Percentiles rank a stretch among this genome's conserved stretches.
These are phyloP conservation scores for Endocarpon pusillum DNA, from an alignment of 495 filamentous ascomycete genomes.

Conservation along the genomic window DNA sequence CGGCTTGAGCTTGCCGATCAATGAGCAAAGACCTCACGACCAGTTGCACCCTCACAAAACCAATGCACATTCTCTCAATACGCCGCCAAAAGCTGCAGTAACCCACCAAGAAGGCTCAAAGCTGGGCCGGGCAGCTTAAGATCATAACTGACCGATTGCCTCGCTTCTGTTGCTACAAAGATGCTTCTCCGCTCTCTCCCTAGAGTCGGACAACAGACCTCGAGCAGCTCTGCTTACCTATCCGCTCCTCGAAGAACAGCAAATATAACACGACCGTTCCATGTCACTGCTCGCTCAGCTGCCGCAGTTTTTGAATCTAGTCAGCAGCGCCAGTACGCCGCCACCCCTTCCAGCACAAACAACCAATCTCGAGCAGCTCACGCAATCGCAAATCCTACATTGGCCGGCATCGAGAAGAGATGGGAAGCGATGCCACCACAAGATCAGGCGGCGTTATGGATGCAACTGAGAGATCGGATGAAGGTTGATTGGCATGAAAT, in stretches of 20 bases:
- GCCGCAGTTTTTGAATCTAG: not conserved
- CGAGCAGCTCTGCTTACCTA: too few relatives aligned
- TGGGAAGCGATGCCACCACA: conserved; percentile 94
- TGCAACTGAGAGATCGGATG: conserved; percentile 93
- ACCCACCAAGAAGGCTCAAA: too few relatives aligned
- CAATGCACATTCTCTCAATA: too few relatives aligned
- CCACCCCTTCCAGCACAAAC: conserved; percentile 2
- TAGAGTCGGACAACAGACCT: too few relatives aligned
- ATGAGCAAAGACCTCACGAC: too few relatives aligned
- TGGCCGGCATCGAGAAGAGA: conserved; percentile 96
- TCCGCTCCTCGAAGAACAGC: too few relatives aligned
- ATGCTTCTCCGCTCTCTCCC: conserved; percentile 1
- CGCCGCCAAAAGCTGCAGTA: too few relatives aligned
- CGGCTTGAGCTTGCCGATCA: too few relatives aligned
- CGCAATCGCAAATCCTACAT: conserved; percentile 91
- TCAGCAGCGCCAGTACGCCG: not conserved
- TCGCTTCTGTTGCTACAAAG: conserved; percentile 12
- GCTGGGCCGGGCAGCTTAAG: too few relatives aligned
- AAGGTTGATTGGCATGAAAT: conserved; percentile 91
- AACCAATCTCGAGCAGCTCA: conserved; percentile 55
- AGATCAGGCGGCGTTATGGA: conserved; percentile 98
- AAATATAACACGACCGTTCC: not conserved
- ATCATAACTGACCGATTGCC: too few relatives aligned
- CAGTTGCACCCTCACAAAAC: too few relatives aligned
- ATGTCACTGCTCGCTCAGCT: not conserved